A percentile compares a stretch with the other conserved stretches of the same genome.
phyloP scores from a whole-genome alignment of 2,329 filamentous ascomycete genomes.

The Delphinella strobiligena region DNA sequence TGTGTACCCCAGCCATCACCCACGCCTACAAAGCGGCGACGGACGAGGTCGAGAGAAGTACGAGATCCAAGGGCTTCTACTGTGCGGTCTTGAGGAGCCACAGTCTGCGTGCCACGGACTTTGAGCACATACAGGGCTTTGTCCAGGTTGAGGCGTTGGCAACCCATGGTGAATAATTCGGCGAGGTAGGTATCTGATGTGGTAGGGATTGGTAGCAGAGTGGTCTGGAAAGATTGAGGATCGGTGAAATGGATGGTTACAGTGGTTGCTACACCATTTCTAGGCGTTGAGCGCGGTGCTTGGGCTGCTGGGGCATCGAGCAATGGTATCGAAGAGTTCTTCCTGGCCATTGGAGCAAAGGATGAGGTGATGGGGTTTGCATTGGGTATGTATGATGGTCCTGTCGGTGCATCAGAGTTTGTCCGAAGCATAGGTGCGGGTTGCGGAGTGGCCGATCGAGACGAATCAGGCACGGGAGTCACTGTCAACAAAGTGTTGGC shows the following conservation, averaged over 20 bases:
- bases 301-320: slow-evolving; percentile 31
- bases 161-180: slow-evolving; percentile 68
- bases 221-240: slow-evolving; percentile 50
- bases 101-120: slow-evolving; percentile 59
- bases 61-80: slow-evolving; percentile 68
- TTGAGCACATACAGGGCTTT: slow-evolving; percentile 71
- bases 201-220: slow-evolving; percentile 60
- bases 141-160: slow-evolving; percentile 64
- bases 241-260: slow-evolving; percentile 63
- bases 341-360: slow-evolving; percentile 34
- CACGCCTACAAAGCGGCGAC: slow-evolving; percentile 58
- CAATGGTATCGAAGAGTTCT: slow-evolving; percentile 29
- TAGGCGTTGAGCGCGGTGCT: slow-evolving; percentile 35
- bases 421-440: slow-evolving; percentile 6
- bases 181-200: slow-evolving; percentile 75
- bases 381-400: slow-evolving; percentile 26
- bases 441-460: slow-evolving; percentile 12
- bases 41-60: slow-evolving; percentile 61
- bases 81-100: slow-evolving; percentile 64
- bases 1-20: slow-evolving; percentile 13
- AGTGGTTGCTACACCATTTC: slow-evolving; percentile 58
- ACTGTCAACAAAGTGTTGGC: slow-evolving; percentile 1
- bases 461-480: slow-evolving; percentile 7
- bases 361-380: slow-evolving; percentile 40
- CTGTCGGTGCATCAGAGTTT: slow-evolving; percentile 9